A percentile compares a stretch with the other conserved stretches of the same genome.
Evolutionary conservation across 2,329 filamentous ascomycete genomes (phyloP).

Genomic region (Apiospora sp.): DNA sequence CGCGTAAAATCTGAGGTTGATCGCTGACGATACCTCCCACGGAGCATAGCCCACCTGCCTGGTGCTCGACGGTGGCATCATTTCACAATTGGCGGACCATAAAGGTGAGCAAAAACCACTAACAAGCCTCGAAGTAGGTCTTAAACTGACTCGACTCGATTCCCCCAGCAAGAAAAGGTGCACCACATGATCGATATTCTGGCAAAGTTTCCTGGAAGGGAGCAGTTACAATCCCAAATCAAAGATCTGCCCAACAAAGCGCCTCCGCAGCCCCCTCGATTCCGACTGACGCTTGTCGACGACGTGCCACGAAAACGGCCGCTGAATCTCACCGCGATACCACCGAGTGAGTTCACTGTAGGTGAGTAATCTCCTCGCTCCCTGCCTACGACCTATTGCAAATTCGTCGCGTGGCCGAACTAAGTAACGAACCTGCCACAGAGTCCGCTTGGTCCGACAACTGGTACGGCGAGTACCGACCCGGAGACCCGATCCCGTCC

Average conservation of each 20-base stretch:
- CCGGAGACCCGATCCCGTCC: background rate
- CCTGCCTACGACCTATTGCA: too few relatives aligned
- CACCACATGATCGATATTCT: background rate
- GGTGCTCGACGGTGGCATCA: background rate
- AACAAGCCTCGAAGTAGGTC: background rate
- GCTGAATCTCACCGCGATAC: background rate
- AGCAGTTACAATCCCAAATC: background rate
- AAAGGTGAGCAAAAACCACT: background rate
- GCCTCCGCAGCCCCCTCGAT: background rate
- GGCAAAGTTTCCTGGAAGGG: background rate
- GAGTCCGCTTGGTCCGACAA: background rate
- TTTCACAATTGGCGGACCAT: background rate
- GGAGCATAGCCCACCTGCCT: background rate
- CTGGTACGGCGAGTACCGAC: background rate
- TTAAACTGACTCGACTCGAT: background rate
- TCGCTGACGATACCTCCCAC: too few relatives aligned
- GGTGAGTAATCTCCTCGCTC: background rate
- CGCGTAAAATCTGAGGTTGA: too few relatives aligned
- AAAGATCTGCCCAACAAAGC: background rate
- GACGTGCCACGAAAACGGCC: background rate
- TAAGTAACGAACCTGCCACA: background rate
- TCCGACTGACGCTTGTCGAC: background rate
- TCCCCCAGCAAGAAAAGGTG: background rate
- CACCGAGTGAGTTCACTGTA: background rate
- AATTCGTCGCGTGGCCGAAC: too few relatives aligned